Base-by-base conservation (phyloP, 2,329 filamentous ascomycete genomes). In the Elsinoe ampelina region DNA sequence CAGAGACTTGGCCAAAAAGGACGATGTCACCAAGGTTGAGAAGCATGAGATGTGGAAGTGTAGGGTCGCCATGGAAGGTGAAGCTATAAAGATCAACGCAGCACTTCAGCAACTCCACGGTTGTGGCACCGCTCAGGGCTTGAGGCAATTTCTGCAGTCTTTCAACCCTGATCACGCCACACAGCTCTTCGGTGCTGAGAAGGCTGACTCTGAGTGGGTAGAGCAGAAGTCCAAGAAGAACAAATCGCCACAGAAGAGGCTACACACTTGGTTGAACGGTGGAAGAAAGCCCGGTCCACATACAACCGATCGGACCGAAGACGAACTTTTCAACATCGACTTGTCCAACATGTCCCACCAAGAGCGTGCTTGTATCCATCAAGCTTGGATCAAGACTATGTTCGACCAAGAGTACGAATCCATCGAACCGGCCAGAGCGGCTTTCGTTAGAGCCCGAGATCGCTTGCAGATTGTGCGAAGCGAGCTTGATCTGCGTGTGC, bases 1-100 rank as follows among this genome's bases (percentile, higher is more conserved):
- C 5, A 69, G 74, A 0, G 58, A 61, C 0, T 67, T 79, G 3
- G 59, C 61, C 1, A 57, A 64, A 12, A 56, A 60, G 0, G 62
- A 67, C 6, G 61, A 64, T 1, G 65, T 67, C 8, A 80, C 76
- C 1, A 72, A 66, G n/a, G 58, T 66, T 0, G 73, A 78, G 58
- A 73, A 68, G 22, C 59, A 58, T 0, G 61, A 63, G 0, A 22
- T 70, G 1, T 73, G 69, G 54, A 61, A 2, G 50, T 60, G 1
- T 62, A 63, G 5, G 58, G 63, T 0, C 34, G 54, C 11, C 55
- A n/a, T 65, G n/a, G 58, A 65, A 2, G 17, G 58, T 1, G 54
- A 64, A 8, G 59, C 61, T n/a, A 19, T 38, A 15, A 38, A 58
- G 1, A 63, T 70, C 41, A 51, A 60, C 1, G 7, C 0, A 13